phyloP scores from a whole-genome alignment of 75 land plant species.

The Azolla pinnata region DNA sequence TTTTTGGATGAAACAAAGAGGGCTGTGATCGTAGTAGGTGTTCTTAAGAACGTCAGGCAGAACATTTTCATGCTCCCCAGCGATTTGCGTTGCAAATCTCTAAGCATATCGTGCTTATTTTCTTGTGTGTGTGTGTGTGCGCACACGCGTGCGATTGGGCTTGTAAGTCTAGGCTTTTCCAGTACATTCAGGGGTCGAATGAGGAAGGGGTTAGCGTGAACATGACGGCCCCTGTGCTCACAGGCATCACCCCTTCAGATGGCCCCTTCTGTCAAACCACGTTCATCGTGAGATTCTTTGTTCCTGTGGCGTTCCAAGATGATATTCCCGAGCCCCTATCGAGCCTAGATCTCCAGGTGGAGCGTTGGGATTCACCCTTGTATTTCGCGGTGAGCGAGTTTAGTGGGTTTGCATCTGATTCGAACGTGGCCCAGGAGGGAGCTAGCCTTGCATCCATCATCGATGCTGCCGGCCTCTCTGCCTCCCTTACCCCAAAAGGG shows the following conservation, averaged over 20 bases:
- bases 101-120: neutral
- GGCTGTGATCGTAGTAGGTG: neutral
- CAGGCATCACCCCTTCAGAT: conserved; percentile 52
- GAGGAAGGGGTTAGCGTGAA: conserved; percentile 27
- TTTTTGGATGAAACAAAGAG: no score
- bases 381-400: conserved; percentile 59
- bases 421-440: conserved; percentile 43
- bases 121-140: neutral
- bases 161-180: conserved; percentile 35
- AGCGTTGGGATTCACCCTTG: conserved; percentile 26
- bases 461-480: conserved; percentile 30
- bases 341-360: conserved; percentile 23
- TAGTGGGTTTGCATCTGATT: conserved; percentile 50
- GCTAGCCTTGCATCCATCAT: conserved; percentile 47
- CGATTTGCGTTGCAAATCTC: neutral
- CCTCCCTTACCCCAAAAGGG: conserved; percentile 11
- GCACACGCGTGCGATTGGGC: neutral
- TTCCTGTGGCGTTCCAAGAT: conserved; percentile 41
- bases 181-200: conserved; percentile 69
- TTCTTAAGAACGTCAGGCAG: neutral
- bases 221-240: conserved; percentile 78
- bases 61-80: neutral
- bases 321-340: conserved; percentile 36
- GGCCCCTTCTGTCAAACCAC: conserved; percentile 67
- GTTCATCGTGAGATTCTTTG: conserved; percentile 55